phyloP scores from a whole-genome alignment of 2,329 filamentous ascomycete genomes.

The Xylaria sp. region DNA sequence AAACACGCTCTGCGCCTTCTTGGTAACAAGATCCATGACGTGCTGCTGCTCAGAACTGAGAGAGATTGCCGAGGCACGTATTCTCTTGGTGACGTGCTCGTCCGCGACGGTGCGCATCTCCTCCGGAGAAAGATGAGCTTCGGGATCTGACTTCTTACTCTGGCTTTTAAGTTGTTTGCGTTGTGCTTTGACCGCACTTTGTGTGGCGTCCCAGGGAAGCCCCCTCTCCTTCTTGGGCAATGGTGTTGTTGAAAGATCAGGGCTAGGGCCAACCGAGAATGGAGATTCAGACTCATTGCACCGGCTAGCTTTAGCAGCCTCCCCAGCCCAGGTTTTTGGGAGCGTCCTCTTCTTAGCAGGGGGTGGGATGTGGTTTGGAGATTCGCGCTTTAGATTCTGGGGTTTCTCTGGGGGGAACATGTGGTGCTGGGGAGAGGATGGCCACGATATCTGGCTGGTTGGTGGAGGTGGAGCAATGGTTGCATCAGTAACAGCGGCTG shows the following conservation, averaged over 20 bases:
- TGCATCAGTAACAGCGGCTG: background rate
- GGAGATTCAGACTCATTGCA: conserved; percentile 34
- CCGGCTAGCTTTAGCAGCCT: conserved; percentile 38
- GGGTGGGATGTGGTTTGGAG: conserved; percentile 42
- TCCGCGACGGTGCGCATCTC: conserved; percentile 51
- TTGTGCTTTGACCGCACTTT: conserved; percentile 76
- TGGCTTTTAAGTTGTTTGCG: conserved; percentile 75
- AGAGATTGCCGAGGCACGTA: conserved; percentile 62
- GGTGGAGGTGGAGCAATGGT: conserved; percentile 23
- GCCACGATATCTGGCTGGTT: conserved; percentile 67
- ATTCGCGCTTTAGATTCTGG: conserved; percentile 50
- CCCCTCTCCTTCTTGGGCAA: conserved; percentile 43
- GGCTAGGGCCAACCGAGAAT: conserved; percentile 27
- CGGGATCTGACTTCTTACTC: conserved; percentile 54
- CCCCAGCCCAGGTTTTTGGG: conserved; percentile 54
- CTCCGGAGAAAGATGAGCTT: conserved; percentile 49
- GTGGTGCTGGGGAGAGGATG: conserved; percentile 65
- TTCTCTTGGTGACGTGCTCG: conserved; percentile 37
- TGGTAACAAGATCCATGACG: conserved; percentile 81
- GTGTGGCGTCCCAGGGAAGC: conserved; percentile 73
- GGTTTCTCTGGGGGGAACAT: conserved; percentile 45
- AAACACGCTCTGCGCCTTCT: conserved; percentile 86
- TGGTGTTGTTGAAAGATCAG: conserved; percentile 42
- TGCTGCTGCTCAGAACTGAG: conserved; percentile 86
- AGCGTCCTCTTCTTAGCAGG: conserved; percentile 67